Percentiles rank a stretch among this genome's conserved stretches.
phyloP scores from a whole-genome alignment of 805 yeast genomes.

The Ogataea ganodermae region DNA sequence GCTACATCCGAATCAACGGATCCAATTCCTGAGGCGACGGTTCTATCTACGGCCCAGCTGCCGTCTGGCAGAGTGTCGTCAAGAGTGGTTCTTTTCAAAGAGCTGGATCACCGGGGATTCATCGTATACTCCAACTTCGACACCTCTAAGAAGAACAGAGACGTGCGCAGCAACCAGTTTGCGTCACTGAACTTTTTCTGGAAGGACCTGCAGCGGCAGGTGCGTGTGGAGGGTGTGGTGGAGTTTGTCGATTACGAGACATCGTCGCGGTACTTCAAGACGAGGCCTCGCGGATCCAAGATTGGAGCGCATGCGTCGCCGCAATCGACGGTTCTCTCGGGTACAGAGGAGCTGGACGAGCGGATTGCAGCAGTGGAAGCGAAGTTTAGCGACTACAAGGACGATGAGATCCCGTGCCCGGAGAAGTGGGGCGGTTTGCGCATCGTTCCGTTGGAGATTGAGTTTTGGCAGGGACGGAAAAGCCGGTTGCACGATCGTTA shows the following conservation, averaged over 20 bases:
- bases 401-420: constrained; percentile 81
- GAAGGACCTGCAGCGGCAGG: constrained; percentile 89
- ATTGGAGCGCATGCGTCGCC: constrained; percentile 98
- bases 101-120: constrained; percentile 82
- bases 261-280: constrained; percentile 72
- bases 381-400: constrained; percentile 55
- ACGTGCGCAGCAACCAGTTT: constrained; percentile 67
- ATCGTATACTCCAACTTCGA: constrained; percentile 92
- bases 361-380: constrained; percentile 48
- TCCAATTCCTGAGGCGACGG: constrained; percentile 78
- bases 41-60: constrained; percentile 82
- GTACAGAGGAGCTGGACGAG: constrained; percentile 63
- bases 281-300: constrained; percentile 90
- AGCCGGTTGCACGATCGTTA: constrained; percentile 90
- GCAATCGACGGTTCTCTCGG: constrained; percentile 62
- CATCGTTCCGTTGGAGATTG: constrained; percentile 84
- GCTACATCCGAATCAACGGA: constrained; percentile 58
- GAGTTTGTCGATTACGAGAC: constrained; percentile 75
- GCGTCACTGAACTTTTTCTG: constrained; percentile 90
- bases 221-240: constrained; percentile 84
- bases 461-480: constrained; percentile 96
- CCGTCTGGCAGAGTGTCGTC: constrained; percentile 92
- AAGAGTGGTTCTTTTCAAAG: constrained; percentile 84
- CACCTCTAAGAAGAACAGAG: constrained; percentile 76
- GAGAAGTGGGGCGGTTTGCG: constrained; percentile 95